Evolutionary conservation across 2,329 filamentous ascomycete genomes (phyloP), one percentile per base, ranked within the genome.

Genomic region (Clonostachys rosea): DNA sequence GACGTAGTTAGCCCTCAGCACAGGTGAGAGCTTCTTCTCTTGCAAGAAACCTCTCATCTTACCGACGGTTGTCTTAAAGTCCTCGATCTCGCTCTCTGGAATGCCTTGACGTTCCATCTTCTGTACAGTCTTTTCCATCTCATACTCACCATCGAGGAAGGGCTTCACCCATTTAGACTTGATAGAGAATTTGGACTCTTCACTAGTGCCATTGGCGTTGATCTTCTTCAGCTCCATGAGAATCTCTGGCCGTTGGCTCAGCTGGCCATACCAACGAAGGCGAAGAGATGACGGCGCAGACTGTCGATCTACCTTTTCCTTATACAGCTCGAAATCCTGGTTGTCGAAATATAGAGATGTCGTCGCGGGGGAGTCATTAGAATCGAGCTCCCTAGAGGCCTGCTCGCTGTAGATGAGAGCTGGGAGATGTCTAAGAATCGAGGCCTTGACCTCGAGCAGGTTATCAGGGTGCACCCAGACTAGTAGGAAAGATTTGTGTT

Each of bases 391-490:
- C 68, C 92, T 95, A 34, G 89, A 84, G 2, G 87, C 81, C 56
- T 91, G 86, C 42, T 94, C 86, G 63, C 94, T 96, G 69, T 96
- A 99, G 18, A 99, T 86, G 14, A 99, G 83, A 33, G 95, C 84
- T 1, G 94, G 94, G 18, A 99, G 78, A 49, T 89, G 89, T 52
- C 94, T 89, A 34, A 97, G 80, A 51, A 99, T 95, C 59, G 90
- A 84, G 6, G 94, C 97, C 77, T 97, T 96, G 64, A 97, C 90
- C 71, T 99, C 94, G 56, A 97, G 83, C 30, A 97, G 75, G 68
- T 99, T 97, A 59, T 99, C 94, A 34, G 84, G 81, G 65, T 99
- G 94, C 6, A 99, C 86, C 94, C 94, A 99, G 73, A 96, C 84
- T 87, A 47, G 8, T 33, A 47, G 42, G 24, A 30, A 30, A 30